Evolutionary conservation across 176 grass and related monocot species (phyloP), one percentile per base, ranked within the genome.

Genomic region (Thinopyrum elongatum): DNA sequence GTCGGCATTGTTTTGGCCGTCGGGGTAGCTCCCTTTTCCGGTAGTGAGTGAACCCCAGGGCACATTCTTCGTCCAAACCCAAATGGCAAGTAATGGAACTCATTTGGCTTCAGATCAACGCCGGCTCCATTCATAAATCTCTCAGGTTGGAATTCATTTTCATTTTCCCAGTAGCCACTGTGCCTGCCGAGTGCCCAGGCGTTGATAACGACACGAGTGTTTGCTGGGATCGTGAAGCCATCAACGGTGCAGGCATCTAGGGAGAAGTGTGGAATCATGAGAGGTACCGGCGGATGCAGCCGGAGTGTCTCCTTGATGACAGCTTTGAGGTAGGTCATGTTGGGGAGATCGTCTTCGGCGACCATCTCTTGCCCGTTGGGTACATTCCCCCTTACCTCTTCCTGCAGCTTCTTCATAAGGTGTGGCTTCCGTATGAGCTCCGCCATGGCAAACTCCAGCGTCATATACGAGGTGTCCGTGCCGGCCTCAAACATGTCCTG

Each of bases 261-360:
- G 26, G 63, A 65, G 63, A 65, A 65, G 63, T 65, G 63, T 65
- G 63, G 63, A 15, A 65, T 65, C 63, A 65, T 65, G 63, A 65
- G 13, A 30, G 63, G 63, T 26, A 65, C 63, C 14, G 63, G 63
- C 5, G 63, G 63, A 2, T 65, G 27, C 27, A 65, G 63, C 14
- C 63, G 27, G 63, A 65, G 63, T 7, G 63, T 65, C 13, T 65
- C 63, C 27, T 65, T 65, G 63, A 65, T 65, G 13, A 31, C 63
- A 8, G 63, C 63, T 13, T 65, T 65, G 26, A 65, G 63, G 63
- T 65, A 30, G 63, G 63, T 65, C 63, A 65, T 65, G 63, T 65
- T 65, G 63, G 63, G 27, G 27, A 65, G 63, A 65, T 65, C 27
- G 63, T 65, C 63, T 65, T 65, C 63, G 5, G 63, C 13, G 27